phyloP scores from a whole-genome alignment of 345 rosid species.

The Citrus glauca region DNA sequence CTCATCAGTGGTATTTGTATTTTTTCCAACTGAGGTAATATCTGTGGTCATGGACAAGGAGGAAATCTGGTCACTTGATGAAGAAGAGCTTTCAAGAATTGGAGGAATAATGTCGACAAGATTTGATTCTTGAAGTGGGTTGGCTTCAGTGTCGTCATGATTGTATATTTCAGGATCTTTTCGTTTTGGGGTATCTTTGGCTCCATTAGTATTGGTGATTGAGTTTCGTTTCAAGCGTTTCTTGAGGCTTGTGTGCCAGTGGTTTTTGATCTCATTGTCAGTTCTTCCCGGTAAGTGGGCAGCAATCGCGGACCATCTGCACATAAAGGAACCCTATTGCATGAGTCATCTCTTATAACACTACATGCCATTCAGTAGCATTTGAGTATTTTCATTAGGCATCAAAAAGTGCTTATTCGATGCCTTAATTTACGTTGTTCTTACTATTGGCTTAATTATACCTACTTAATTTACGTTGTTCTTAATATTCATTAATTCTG shows the following conservation, averaged over 20 bases:
- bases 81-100: slow-evolving; percentile 27
- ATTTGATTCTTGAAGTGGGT: slow-evolving; percentile 1
- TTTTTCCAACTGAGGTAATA: neutral
- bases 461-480: no score
- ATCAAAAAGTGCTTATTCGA: no score
- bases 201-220: no score
- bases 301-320: slow-evolving; percentile 63
- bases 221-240: slow-evolving; percentile 23
- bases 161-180: neutral
- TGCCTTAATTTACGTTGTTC: no score
- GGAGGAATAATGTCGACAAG: neutral
- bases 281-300: slow-evolving; percentile 55
- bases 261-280: slow-evolving; percentile 59
- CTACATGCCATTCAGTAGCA: neutral
- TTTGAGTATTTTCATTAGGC: no score
- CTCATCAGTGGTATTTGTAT: slow-evolving; percentile 7
- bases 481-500: neutral
- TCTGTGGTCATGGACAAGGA: slow-evolving; percentile 4
- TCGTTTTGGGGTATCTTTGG: neutral
- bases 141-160: neutral
- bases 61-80: slow-evolving; percentile 16
- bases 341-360: neutral
- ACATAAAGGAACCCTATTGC: neutral
- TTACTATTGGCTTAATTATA: no score
- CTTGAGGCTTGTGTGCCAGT: slow-evolving; percentile 61